Conservation (phyloP, 2,329 filamentous ascomycete genomes). For the Neodidymelliopsis sp. region DNA sequence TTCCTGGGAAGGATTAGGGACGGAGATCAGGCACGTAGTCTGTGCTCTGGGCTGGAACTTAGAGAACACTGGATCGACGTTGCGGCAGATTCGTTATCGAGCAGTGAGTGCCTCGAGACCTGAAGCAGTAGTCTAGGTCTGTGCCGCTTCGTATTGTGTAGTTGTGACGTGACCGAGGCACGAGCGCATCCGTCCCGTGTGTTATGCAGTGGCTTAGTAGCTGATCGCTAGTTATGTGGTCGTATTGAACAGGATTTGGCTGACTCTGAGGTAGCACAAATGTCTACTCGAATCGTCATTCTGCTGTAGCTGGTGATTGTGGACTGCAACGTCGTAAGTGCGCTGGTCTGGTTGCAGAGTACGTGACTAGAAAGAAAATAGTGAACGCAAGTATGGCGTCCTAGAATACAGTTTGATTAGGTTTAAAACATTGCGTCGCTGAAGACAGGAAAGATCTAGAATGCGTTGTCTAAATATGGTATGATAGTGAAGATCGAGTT, state of each 20-base stretch:
- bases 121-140: background rate
- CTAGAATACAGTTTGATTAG: background rate
- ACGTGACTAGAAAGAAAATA: background rate
- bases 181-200: background rate
- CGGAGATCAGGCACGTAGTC: constrained; percentile 2
- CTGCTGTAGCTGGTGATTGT: background rate
- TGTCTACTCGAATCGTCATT: background rate
- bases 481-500: background rate
- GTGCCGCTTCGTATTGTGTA: background rate
- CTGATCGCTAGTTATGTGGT: background rate
- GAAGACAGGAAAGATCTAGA: constrained; percentile 3
- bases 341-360: background rate
- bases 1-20: background rate
- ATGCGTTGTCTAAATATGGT: constrained; percentile 3
- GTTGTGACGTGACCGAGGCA: background rate
- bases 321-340: no score
- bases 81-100: background rate
- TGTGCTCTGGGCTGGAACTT: background rate
- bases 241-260: background rate
- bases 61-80: background rate
- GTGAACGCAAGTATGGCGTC: background rate
- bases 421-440: background rate
- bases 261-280: background rate
- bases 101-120: no score
- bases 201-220: background rate